Base-by-base conservation (phyloP, 352 stramenopile species). In the Phytopythium cucurbitacearum region DNA sequence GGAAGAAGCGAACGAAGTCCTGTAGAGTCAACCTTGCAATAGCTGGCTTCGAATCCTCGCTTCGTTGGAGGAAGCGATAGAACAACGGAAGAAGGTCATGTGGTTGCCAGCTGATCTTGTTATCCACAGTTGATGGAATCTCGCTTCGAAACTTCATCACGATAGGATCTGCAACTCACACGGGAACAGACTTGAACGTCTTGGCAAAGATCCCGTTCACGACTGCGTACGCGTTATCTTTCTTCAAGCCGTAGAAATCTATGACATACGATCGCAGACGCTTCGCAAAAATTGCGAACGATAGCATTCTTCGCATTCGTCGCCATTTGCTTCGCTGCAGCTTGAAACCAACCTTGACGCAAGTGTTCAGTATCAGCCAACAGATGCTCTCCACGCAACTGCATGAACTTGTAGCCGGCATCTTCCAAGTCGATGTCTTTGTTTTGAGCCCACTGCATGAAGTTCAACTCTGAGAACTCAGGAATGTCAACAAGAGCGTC, bases 71-170 rank as follows among this genome's bases (percentile, higher is more conserved):
- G 16, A 57, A 50, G 28, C 37, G 15, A 36, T 57, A 35, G 41
- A 57, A 49, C 28, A 57, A 35, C 3, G 51, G 51, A 11, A 50
- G 33, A 3, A 57, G 28, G n/a, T 58, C 43, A 13, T 51, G 35
- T 12, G 52, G 43, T 3, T 33, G 41, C 43, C 52, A 58, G 35
- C 52, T 52, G 35, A 51, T 58, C 44, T 58, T 58, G 1, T 37
- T 37, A 5, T 45, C 21, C 36, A 35, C 32, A 7, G 52, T 51
- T 2, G 41, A 16, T 5, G 34, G 33, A 5, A 51, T 51, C 35
- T 52, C 51, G n/a, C 11, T n/a, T 2, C 43, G 52, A 40, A 58
- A n/a, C 11, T 51, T 36, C 0, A 15, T 8, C 13, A 45, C 48
- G 10, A 51, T 21, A 4, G 16, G 40, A 32, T 58, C 42, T 11